Base-by-base conservation (phyloP, 331 rosid genomes). In the Pyracantha coccinea region DNA sequence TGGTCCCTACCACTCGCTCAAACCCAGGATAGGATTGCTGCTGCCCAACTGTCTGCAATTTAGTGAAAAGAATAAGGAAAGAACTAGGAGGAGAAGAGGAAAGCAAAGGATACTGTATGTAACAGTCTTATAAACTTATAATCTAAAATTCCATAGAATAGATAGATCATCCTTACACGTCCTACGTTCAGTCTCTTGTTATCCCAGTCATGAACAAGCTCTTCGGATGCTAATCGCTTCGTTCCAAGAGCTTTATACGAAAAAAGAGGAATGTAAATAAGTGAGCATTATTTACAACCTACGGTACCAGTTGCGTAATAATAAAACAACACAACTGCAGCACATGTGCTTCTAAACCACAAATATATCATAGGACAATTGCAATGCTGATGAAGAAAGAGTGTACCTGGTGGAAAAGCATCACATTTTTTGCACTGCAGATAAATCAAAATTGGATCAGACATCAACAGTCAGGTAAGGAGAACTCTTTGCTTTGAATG, bases 361-460 rank as follows among this genome's bases (percentile, higher is more conserved):
- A 9, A 35, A 35, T 55, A 10, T 71, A 32, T 15, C 12, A 10
- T 7, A 9, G 10, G 27, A 45, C 47, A 69, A 23, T 54, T 32
- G 31, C 67, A 20, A 29, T 19, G 35, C 47, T 7, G 72, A 53
- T 33, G 21, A 24, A 52, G 72, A 75, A 68, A 69, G 79, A 65
- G 15, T 79, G 58, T 84, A 92, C 99, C 99, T 82, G 90, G 92
- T 32, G 91, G 97, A 75, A 84, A 81, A 79, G 97, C 93, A 66
- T 90, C 84, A 85, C 99, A 94, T 73, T 90, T 92, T 81, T 92
- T 94, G 86, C 97, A 94, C 99, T 94, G 92, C 87, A 88, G 58
- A 73, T 21, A 64, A 82, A 76, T 31, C 67, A 81, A 78, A 62
- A 72, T 28, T 33, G 69, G 52, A 79, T 87, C 68, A 93, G 86